Conservation (phyloP, 2,329 filamentous ascomycete species). For the Aspergillus brasiliensis region DNA sequence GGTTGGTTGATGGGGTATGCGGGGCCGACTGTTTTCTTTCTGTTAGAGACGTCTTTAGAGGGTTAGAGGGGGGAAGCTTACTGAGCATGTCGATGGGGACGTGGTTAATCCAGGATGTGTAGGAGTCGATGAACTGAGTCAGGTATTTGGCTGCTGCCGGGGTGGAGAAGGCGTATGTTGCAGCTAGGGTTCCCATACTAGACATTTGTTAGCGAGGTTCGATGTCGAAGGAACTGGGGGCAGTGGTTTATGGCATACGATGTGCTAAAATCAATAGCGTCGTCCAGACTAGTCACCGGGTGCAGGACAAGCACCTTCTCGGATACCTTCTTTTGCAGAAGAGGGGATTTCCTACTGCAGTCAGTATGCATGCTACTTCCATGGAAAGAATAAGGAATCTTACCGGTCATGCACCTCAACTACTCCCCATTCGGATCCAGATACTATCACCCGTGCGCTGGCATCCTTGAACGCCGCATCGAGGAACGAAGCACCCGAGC, state of each 20-base stretch:
- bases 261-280: slow-evolving; percentile 54
- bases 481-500: slow-evolving; percentile 15
- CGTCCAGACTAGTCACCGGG: slow-evolving; percentile 54
- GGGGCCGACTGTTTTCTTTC: slow-evolving; percentile 27
- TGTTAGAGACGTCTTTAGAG: not conserved
- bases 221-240: not conserved
- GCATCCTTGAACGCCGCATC: slow-evolving; percentile 26
- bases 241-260: slow-evolving; percentile 29
- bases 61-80: slow-evolving; percentile 18
- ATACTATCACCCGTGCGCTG: slow-evolving; percentile 32
- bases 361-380: slow-evolving; percentile 24
- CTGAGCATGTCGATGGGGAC: slow-evolving; percentile 58
- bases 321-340: slow-evolving; percentile 44
- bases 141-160: slow-evolving; percentile 60
- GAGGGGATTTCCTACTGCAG: slow-evolving; percentile 19
- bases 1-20: slow-evolving; percentile 35
- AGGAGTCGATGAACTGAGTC: slow-evolving; percentile 56
- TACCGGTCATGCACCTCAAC: slow-evolving; percentile 33
- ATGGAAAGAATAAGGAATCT: not conserved
- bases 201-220: not conserved
- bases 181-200: slow-evolving; percentile 41
- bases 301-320: slow-evolving; percentile 51
- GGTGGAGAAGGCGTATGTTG: slow-evolving; percentile 57
- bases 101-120: slow-evolving; percentile 59
- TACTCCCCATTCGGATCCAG: slow-evolving; percentile 32